Base-by-base conservation (phyloP, 2,329 filamentous ascomycete genomes). In the Scedosporium apiospermum region DNA sequence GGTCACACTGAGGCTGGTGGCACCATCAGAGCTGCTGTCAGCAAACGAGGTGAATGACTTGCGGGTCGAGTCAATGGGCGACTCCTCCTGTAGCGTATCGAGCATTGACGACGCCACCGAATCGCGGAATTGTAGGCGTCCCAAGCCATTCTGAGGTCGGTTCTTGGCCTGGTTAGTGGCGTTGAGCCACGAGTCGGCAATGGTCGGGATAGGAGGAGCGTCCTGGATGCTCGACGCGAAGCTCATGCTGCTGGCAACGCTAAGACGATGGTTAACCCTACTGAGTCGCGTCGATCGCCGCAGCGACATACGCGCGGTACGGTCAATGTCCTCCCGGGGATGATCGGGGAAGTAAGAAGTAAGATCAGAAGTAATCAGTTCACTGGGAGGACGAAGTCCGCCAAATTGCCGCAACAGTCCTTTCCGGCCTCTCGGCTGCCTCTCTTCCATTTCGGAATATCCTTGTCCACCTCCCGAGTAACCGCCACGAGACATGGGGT, bases 311-410 rank as follows among this genome's bases (percentile, higher is more conserved):
- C 95, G 89, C 65, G 96, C 93, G 0, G 95, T 98, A 68, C 92
- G 89, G 74, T 98, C 95, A 71, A 99, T 97, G 68, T 96, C 91
- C 72, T 96, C 93, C 63, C 91, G 88, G 59, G 93, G 87, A 69
- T 98, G 93, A 70, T 96, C 92, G 0, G 95, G 95, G 81, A 99
- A 99, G 79, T 98, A 99, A 0, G 93, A 96, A 1, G 91, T 95
- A 64, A 99, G 80, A 72, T 99, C 95, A 23, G 95, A 96, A 27
- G 93, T 93, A 71, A 99, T 99, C 72, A 99, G 84, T 78, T 99
- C 95, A 77, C 93, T 98, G 1, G 95, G 95, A 18, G 95, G 95
- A 68, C 95, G 84, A 66, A 95, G 87, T 41, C 93, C 93, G 69
- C 96, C 95, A 75, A 98, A 98, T 66, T 89, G 88, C 66, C 89